Evolutionary conservation across 1,284 basidiomycete genomes (phyloP), one percentile per base, ranked within the genome.

Genomic region (Rhodotorula sp.): DNA sequence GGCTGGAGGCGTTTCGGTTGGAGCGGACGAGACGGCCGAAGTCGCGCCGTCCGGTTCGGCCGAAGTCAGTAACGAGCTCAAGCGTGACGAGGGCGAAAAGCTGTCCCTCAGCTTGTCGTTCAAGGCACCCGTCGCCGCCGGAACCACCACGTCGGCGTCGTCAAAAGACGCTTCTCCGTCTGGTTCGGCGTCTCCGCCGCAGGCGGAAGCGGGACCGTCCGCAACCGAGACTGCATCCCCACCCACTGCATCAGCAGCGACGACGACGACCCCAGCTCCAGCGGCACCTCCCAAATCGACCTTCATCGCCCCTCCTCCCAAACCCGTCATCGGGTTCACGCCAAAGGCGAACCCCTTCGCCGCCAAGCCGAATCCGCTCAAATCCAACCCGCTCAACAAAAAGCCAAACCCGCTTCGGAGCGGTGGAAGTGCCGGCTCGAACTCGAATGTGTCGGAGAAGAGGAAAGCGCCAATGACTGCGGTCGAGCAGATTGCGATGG

Each of bases 401-500:
- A 78, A 83, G 19, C 54, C 54, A 0, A 77, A 75, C 52, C 72
- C 75, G 60, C 66, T 75, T 54, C 78, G 73, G 54, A 72, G 78
- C 0, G 14, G 84, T 76, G 85, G 86, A 83, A 55, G 58, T 34
- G 34, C 34, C 26, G 59, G 54, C 38, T 52, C 64, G 54, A 45
- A 45, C 83, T 88, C 88, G 81, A 83, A 86, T 49, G 77, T 83
- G 38, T 68, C 54, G 56, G 69, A 71, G 60, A 86, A 85, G 38
- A 80, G 84, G 48, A 83, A 87, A 45, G 76, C 77, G 50, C 82
- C 81, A 60, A 87, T 92, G 85, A 87, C 88, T 74, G 90, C 90
- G 28, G 89, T 90, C n/a, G 93, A 95, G 81, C 84, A 86, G 72
- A 82, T 95, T 69, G 93, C 95, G 71, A 79, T 88, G 68, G 93